These are phyloP conservation scores for Hypoxylon sp. DNA, from an alignment of 2,329 filamentous ascomycete species.

Conservation along the genomic window DNA sequence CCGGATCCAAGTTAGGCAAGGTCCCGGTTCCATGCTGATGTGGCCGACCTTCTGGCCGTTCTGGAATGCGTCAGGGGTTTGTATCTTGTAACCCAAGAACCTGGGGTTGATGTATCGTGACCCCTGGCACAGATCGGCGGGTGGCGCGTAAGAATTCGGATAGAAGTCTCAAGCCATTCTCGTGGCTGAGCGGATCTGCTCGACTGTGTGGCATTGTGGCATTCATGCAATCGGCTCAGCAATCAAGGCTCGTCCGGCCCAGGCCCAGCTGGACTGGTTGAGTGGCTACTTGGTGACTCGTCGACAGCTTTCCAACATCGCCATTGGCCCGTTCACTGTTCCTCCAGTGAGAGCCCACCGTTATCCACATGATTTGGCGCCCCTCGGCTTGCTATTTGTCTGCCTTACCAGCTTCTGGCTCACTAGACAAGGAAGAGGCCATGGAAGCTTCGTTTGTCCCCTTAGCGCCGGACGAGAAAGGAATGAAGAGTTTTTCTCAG, in stretches of 20 bases:
- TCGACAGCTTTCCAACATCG: neutral
- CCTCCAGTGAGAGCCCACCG: neutral
- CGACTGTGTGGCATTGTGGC: too few relatives aligned
- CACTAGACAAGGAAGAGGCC: neutral
- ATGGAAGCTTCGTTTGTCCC: neutral
- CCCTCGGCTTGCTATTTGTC: neutral
- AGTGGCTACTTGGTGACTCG: neutral
- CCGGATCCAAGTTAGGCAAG: slow-evolving; percentile 1
- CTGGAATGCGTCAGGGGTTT: neutral
- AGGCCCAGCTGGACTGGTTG: too few relatives aligned
- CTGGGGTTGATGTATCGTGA: neutral
- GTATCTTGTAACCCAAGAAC: too few relatives aligned
- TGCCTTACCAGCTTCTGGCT: slow-evolving; percentile 7
- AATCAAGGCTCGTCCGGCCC: too few relatives aligned
- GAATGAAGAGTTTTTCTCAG: too few relatives aligned
- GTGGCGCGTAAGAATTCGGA: neutral
- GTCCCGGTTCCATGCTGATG: neutral
- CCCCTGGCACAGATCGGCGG: neutral
- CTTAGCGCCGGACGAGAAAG: neutral
- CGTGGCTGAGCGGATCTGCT: slow-evolving; percentile 11
- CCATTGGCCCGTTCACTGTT: neutral
- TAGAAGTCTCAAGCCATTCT: neutral
- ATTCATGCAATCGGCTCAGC: too few relatives aligned
- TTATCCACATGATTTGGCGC: neutral
- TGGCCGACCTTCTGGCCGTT: too few relatives aligned